These are phyloP conservation scores for Aureobasidium mangrovei DNA, from an alignment of 2,329 filamentous ascomycete species.

Conservation along the genomic window DNA sequence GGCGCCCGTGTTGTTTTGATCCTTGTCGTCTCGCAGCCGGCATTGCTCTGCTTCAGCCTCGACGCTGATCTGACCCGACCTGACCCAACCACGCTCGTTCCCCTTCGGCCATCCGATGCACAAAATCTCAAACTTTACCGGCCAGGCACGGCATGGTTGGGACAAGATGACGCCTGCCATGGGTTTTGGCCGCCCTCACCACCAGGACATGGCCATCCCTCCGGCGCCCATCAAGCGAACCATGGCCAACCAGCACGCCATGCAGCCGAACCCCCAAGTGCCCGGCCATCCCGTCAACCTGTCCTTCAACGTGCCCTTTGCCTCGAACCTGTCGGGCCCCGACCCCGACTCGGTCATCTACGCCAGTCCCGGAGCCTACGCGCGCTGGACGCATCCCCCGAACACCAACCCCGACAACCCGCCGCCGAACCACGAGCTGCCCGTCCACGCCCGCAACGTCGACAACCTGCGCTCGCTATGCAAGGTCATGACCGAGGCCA, in stretches of 20 bases:
- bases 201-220: slow-evolving; percentile 18
- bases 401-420: slow-evolving; percentile 77
- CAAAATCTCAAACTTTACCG: slow-evolving; percentile 60
- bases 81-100: slow-evolving; percentile 11
- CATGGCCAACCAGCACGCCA: slow-evolving; percentile 35
- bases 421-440: slow-evolving; percentile 69
- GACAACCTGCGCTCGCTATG: slow-evolving; percentile 71
- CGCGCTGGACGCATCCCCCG: slow-evolving; percentile 80
- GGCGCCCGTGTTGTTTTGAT: slow-evolving; percentile 1
- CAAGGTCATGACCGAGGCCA: slow-evolving; percentile 64
- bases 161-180: slow-evolving; percentile 55
- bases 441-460: slow-evolving; percentile 84
- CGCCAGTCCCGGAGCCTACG: slow-evolving; percentile 76
- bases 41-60: slow-evolving; percentile 6
- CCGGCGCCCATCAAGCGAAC: slow-evolving; percentile 48
- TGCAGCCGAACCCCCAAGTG: slow-evolving; percentile 51
- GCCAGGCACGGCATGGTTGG: slow-evolving; percentile 58
- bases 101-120: slow-evolving; percentile 41
- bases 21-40: not conserved
- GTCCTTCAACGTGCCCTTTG: slow-evolving; percentile 95
- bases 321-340: slow-evolving; percentile 82
- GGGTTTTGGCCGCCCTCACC: slow-evolving; percentile 42
- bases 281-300: slow-evolving; percentile 77
- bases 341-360: slow-evolving; percentile 93
- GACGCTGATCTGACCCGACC: slow-evolving; percentile 5